These are phyloP conservation scores for Chondrus crispus DNA, from an alignment of 23 red algal genomes.

Conservation along the genomic window DNA sequence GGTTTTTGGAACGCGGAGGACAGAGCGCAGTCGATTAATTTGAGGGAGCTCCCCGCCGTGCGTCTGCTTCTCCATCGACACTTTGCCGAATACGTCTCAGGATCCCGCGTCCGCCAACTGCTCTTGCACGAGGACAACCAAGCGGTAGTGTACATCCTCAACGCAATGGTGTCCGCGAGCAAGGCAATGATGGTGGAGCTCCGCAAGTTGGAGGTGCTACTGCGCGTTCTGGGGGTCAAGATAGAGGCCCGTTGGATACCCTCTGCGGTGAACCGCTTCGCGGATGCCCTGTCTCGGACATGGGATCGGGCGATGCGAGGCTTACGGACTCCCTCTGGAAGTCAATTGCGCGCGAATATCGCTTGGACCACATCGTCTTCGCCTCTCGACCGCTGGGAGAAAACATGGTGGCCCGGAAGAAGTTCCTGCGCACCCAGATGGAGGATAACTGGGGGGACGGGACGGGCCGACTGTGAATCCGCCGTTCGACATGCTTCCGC, in stretches of 20 bases:
- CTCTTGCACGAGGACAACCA: not conserved
- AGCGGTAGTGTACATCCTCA: not conserved
- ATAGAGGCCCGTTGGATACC: not conserved
- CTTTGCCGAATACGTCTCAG: not conserved
- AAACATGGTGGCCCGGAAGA: too few species aligned
- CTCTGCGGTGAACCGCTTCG: not conserved
- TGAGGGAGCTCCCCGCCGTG: not conserved
- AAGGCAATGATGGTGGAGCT: not conserved
- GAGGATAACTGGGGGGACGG: not conserved
- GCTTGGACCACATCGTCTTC: too few species aligned
- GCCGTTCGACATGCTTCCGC: not conserved
- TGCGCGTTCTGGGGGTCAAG: not conserved
- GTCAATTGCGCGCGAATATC: too few species aligned
- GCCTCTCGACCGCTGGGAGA: too few species aligned
- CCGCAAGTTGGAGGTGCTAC: not conserved
- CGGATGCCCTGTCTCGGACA: not conserved
- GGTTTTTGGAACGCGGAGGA: not conserved
- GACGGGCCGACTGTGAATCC: not conserved
- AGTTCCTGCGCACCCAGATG: not conserved
- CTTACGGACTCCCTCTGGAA: too few species aligned
- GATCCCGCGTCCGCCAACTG: not conserved
- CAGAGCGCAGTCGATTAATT: too few species aligned
- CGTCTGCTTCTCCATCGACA: not conserved
- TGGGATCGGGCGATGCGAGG: not conserved
- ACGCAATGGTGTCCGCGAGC: not conserved